phyloP scores from a whole-genome alignment of 495 filamentous ascomycete genomes.

The Podospora appendiculata region DNA sequence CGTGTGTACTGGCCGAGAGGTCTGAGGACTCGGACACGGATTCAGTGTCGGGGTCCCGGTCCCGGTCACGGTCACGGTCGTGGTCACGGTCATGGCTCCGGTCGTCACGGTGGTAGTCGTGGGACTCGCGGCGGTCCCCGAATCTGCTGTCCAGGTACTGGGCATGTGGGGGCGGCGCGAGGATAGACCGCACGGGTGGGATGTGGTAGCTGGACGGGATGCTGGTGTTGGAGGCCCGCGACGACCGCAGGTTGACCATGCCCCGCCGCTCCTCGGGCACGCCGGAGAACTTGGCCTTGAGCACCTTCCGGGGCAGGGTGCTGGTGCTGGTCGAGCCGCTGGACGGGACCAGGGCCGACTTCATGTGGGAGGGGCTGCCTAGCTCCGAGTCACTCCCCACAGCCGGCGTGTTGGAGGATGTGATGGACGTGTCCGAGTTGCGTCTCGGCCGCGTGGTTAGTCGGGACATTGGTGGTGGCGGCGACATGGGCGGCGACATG shows the following conservation, averaged over 20 bases:
- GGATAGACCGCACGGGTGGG: slow-evolving; percentile 14
- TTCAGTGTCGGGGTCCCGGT: slow-evolving; percentile 29
- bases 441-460: slow-evolving; percentile 16
- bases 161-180: slow-evolving; percentile 3
- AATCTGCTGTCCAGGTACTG: slow-evolving; percentile 1
- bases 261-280: slow-evolving; percentile 19
- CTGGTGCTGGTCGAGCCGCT: slow-evolving; percentile 1
- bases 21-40: slow-evolving; percentile 36
- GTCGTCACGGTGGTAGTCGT: slow-evolving; percentile 4
- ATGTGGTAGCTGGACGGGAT: slow-evolving; percentile 13
- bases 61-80: slow-evolving; percentile 15
- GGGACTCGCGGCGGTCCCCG: slow-evolving; percentile 4
- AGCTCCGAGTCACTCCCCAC: slow-evolving; percentile 20
- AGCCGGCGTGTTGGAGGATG: slow-evolving; percentile 22
- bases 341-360: not conserved
- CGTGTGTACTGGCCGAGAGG: slow-evolving; percentile 37
- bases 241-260: slow-evolving; percentile 19
- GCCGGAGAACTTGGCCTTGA: slow-evolving; percentile 24
- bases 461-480: not conserved
- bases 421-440: slow-evolving; percentile 26
- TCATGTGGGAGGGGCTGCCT: not conserved
- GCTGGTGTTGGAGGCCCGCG: slow-evolving; percentile 13
- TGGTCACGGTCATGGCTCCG: slow-evolving; percentile 11
- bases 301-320: slow-evolving; percentile 22
- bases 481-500: not conserved